Percentiles rank a stretch among this genome's conserved stretches.
These are phyloP conservation scores for Jacaranda mimosifolia DNA, from an alignment of 257 asterid genomes.

Conservation along the genomic window DNA sequence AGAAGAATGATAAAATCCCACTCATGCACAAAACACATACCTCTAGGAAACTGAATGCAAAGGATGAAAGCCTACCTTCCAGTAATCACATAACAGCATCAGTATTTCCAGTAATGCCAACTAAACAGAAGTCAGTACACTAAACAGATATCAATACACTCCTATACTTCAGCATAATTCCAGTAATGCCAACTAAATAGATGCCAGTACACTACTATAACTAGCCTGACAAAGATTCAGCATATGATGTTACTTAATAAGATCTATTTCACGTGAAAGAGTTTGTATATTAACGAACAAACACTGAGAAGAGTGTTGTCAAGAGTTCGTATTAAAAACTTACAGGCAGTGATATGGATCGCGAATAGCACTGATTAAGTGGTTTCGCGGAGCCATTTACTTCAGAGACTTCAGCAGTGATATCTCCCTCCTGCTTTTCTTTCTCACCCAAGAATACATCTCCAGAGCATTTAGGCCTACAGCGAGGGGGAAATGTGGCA, in stretches of 20 bases:
- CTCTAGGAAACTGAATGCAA: slow-evolving; percentile 28
- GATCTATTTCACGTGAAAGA: neutral
- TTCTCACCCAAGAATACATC: slow-evolving; percentile 36
- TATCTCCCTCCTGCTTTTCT: slow-evolving; percentile 39
- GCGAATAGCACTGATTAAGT: slow-evolving; percentile 42
- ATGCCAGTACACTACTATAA: slow-evolving; percentile 10
- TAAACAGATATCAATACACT: slow-evolving; percentile 20
- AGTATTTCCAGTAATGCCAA: slow-evolving; percentile 16
- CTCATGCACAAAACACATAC: neutral
- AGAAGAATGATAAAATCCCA: slow-evolving; percentile 12
- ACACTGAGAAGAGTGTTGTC: slow-evolving; percentile 12
- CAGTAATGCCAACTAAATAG: slow-evolving; percentile 18
- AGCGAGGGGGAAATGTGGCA: slow-evolving; percentile 58
- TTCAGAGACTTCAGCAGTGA: slow-evolving; percentile 35
- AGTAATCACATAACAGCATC: slow-evolving; percentile 28
- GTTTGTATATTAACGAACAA: neutral
- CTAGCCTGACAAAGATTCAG: slow-evolving; percentile 28
- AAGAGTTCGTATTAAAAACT: slow-evolving; percentile 45
- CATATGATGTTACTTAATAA: neutral
- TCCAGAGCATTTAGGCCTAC: slow-evolving; percentile 40
- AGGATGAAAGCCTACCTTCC: slow-evolving; percentile 31
- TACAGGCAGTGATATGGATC: slow-evolving; percentile 75
- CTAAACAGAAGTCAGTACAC: slow-evolving; percentile 21
- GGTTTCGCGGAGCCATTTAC: slow-evolving; percentile 41
- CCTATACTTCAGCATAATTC: neutral